Percentiles rank a stretch among this genome's conserved stretches.
These are phyloP conservation scores for Saccharomycopsis malanga DNA, from an alignment of 805 yeast species.

Conservation along the genomic window DNA sequence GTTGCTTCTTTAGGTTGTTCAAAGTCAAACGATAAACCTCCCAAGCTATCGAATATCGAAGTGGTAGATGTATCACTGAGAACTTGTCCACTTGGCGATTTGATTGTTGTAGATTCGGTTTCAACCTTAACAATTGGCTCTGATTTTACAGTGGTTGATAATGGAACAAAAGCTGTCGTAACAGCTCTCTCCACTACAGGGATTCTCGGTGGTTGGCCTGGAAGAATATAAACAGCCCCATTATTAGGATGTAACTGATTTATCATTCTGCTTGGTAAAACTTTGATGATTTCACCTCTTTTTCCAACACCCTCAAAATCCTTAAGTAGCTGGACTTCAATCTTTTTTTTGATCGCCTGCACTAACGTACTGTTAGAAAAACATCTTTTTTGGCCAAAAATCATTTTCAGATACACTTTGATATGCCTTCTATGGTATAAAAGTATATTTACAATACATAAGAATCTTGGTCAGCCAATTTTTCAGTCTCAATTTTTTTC, in stretches of 20 bases:
- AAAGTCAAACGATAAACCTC: conserved; percentile 8
- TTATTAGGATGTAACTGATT: conserved; percentile 62
- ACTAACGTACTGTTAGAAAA: conserved; percentile 3
- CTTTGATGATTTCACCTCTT: conserved; percentile 66
- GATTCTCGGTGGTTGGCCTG: conserved; percentile 17
- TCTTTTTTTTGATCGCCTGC: conserved; percentile 32
- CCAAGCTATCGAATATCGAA: conserved; percentile 2
- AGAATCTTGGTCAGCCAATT: no score
- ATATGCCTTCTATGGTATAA: no score
- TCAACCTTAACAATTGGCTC: not conserved
- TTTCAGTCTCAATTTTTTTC: no score
- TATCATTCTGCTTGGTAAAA: conserved; percentile 77
- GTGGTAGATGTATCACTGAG: not conserved
- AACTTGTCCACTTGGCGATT: not conserved
- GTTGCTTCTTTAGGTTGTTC: not conserved
- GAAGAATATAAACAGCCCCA: conserved; percentile 64
- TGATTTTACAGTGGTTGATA: not conserved
- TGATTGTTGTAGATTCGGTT: not conserved
- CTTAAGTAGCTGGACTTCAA: conserved; percentile 67
- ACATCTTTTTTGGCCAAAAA: conserved; percentile 3
- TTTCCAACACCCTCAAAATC: conserved; percentile 57
- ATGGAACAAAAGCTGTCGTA: not conserved
- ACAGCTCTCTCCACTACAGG: conserved; percentile 15
- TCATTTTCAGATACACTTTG: no score
- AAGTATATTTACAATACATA: no score